A percentile compares a stretch with the other conserved stretches of the same genome.
Evolutionary conservation across 202 grass and related monocot species (phyloP).

Genomic region (Panicum virgatum): DNA sequence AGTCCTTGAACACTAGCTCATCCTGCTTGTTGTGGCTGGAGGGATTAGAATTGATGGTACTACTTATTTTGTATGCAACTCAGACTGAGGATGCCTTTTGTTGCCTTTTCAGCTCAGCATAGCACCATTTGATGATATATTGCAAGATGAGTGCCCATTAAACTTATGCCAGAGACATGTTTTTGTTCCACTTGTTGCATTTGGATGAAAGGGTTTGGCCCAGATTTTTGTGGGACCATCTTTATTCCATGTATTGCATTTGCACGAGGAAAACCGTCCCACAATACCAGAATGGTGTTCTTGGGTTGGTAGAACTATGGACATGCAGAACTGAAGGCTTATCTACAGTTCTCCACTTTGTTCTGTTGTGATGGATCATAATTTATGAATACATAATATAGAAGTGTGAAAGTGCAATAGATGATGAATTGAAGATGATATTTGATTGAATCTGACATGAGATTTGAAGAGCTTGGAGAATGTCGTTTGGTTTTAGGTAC

Average conservation of each 20-base stretch:
- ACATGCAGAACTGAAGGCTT: background rate
- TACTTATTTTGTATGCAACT: slow-evolving; percentile 11
- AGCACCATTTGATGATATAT: slow-evolving; percentile 14
- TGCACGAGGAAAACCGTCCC: background rate
- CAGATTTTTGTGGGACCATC: background rate
- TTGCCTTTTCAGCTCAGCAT: slow-evolving; percentile 26
- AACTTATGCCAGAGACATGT: background rate
- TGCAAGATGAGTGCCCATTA: background rate
- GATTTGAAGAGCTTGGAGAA: background rate
- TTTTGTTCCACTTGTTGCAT: background rate
- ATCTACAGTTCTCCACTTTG: background rate
- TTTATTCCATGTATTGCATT: slow-evolving; percentile 10
- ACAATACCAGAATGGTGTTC: background rate
- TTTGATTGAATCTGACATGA: background rate
- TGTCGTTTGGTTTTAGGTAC: background rate
- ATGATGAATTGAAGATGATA: slow-evolving; percentile 12
- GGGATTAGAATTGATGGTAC: slow-evolving; percentile 10
- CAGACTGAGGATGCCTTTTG: background rate
- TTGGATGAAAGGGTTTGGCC: background rate
- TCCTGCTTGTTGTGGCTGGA: background rate
- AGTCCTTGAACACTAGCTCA: background rate
- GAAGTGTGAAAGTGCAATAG: slow-evolving; percentile 5
- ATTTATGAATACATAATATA: slow-evolving; percentile 20
- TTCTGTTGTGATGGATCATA: background rate
- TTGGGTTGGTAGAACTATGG: slow-evolving; percentile 26